phyloP scores from a whole-genome alignment of 805 yeast species.

The Yamadazyma olivae region DNA sequence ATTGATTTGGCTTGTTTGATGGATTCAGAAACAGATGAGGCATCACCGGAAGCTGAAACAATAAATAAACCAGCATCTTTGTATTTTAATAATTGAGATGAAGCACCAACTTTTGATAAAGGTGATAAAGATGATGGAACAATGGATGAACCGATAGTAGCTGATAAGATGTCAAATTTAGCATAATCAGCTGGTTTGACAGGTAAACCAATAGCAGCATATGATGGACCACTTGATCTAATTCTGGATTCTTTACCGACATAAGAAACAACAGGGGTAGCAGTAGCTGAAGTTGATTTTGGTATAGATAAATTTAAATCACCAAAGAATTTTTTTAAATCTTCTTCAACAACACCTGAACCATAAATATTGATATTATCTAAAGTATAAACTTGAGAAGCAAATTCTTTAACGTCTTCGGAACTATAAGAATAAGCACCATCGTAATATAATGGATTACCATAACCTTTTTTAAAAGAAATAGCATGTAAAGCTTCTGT shows the following conservation, averaged over 20 bases:
- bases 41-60: conserved; percentile 58
- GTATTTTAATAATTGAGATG: conserved; percentile 59
- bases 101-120: conserved; percentile 47
- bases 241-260: conserved; percentile 69
- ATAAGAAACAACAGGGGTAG: conserved; percentile 41
- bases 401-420: conserved; percentile 66
- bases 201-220: conserved; percentile 82
- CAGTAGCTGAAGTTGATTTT: conserved; percentile 48
- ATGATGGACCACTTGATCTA: conserved; percentile 61
- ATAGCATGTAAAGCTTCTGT: conserved; percentile 75
- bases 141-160: conserved; percentile 57
- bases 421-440: conserved; percentile 52
- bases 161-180: conserved; percentile 66
- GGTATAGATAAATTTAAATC: conserved; percentile 69
- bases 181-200: conserved; percentile 61
- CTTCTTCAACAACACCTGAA: conserved; percentile 69
- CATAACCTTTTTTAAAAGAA: conserved; percentile 85
- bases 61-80: conserved; percentile 80
- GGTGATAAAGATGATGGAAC: conserved; percentile 57
- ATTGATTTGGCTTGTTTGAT: conserved; percentile 57
- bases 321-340: conserved; percentile 62
- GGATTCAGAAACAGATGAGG: conserved; percentile 53
- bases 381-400: conserved; percentile 63
- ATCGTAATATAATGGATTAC: conserved; percentile 76
- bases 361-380: conserved; percentile 71